phyloP scores from a whole-genome alignment of 371 early-diverging fungal genomes.

The Batkoa obscura region DNA sequence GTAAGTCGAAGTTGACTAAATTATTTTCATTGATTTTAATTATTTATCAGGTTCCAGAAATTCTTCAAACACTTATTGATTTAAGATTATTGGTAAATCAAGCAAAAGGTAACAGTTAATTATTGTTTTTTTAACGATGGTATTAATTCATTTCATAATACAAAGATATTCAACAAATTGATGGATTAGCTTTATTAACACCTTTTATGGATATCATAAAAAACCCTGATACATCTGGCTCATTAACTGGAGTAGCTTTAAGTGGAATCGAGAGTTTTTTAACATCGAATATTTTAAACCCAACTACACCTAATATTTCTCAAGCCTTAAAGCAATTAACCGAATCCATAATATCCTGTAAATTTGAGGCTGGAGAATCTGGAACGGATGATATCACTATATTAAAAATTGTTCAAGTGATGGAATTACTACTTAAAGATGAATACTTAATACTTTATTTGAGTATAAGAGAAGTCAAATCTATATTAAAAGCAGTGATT shows the following conservation, averaged over 20 bases:
- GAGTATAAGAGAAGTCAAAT: neutral
- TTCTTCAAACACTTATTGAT: no score
- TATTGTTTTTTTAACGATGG: no score
- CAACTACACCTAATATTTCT: conserved; percentile 30
- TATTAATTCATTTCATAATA: neutral
- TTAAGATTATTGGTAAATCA: no score
- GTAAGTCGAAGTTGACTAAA: neutral
- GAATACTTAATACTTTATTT: neutral
- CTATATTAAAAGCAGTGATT: neutral
- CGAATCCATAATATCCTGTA: conserved; percentile 75
- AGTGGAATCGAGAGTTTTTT: neutral
- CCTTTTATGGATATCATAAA: neutral
- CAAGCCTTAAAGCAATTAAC: conserved; percentile 50
- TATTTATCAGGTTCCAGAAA: no score
- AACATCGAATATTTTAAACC: neutral
- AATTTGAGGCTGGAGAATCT: conserved; percentile 85
- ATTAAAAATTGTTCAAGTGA: conserved; percentile 50
- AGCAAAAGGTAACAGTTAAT: no score
- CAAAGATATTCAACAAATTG: neutral
- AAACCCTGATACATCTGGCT: neutral
- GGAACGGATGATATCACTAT: conserved; percentile 86
- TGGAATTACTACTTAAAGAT: neutral
- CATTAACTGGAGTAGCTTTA: neutral
- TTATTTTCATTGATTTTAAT: no score
- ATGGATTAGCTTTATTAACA: neutral